These are phyloP conservation scores for Solanum piurae DNA, from an alignment of 257 asterid genomes.

Conservation along the genomic window DNA sequence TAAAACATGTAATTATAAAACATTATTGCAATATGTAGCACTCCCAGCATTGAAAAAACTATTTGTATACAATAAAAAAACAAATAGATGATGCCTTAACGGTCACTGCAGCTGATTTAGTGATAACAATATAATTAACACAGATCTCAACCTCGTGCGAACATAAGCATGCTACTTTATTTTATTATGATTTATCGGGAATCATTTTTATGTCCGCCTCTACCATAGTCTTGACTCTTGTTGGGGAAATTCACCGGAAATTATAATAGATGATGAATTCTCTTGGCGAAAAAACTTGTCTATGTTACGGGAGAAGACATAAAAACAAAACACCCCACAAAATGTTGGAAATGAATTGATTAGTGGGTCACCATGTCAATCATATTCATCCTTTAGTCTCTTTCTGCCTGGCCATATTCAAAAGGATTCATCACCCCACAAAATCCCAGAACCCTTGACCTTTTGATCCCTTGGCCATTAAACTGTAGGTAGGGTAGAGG, in stretches of 20 bases:
- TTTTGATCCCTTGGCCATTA: background rate
- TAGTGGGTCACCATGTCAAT: background rate
- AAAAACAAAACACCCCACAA: background rate
- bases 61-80: background rate
- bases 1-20: background rate
- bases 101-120: background rate
- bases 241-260: background rate
- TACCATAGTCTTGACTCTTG: background rate
- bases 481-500: background rate
- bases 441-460: background rate
- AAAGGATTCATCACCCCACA: background rate
- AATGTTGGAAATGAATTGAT: background rate
- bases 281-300: background rate
- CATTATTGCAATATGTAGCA: background rate
- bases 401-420: background rate
- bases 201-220: background rate
- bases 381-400: background rate
- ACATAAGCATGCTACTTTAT: background rate
- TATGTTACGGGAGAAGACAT: background rate
- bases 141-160: background rate
- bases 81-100: background rate
- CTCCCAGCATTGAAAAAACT: background rate
- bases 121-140: background rate
- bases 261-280: background rate
- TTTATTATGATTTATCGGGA: background rate